These are phyloP conservation scores for Trichosanthes cucumerina DNA, from an alignment of 306 rosid genomes.

Conservation along the genomic window DNA sequence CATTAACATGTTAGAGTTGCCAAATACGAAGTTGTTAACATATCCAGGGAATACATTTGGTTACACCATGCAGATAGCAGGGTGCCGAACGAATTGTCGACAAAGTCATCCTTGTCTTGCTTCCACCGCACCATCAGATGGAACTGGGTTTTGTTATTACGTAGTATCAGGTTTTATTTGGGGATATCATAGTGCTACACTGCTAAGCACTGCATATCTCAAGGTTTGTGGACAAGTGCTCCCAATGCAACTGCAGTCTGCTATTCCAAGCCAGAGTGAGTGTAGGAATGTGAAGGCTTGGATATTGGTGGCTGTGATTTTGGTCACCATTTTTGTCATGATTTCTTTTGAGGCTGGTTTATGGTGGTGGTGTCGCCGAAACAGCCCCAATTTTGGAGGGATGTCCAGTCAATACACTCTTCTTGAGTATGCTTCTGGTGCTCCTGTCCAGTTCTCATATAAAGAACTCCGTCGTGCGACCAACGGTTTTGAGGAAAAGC, in stretches of 20 bases:
- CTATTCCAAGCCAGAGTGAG: slow-evolving; percentile 15
- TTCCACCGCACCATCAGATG: slow-evolving; percentile 48
- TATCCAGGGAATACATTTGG: slow-evolving; percentile 31
- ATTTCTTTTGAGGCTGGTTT: slow-evolving; percentile 49
- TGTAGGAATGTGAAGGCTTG: slow-evolving; percentile 27
- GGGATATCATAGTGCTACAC: slow-evolving; percentile 38
- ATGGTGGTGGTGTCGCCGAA: slow-evolving; percentile 71
- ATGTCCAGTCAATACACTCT: slow-evolving; percentile 66
- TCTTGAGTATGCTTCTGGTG: slow-evolving; percentile 94
- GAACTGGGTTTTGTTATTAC: slow-evolving; percentile 43
- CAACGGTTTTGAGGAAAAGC: slow-evolving; percentile 75
- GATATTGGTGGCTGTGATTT: slow-evolving; percentile 30
- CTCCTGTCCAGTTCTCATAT: slow-evolving; percentile 62
- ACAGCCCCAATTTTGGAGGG: slow-evolving; percentile 31
- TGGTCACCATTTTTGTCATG: slow-evolving; percentile 37
- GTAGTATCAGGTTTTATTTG: slow-evolving; percentile 29
- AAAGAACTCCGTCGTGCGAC: slow-evolving; percentile 65
- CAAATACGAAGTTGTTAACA: slow-evolving; percentile 35
- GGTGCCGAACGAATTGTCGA: slow-evolving; percentile 47
- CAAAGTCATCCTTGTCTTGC: slow-evolving; percentile 35
- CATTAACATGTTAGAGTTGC: slow-evolving; percentile 35
- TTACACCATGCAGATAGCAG: slow-evolving; percentile 29
- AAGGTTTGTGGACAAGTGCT: slow-evolving; percentile 51
- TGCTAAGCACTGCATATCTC: slow-evolving; percentile 41
- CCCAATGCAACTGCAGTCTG: slow-evolving; percentile 23